A percentile compares a stretch with the other conserved stretches of the same genome.
These are phyloP conservation scores for Pseudogymnoascus sp. DNA, from an alignment of 2,329 filamentous ascomycete genomes.

Conservation along the genomic window DNA sequence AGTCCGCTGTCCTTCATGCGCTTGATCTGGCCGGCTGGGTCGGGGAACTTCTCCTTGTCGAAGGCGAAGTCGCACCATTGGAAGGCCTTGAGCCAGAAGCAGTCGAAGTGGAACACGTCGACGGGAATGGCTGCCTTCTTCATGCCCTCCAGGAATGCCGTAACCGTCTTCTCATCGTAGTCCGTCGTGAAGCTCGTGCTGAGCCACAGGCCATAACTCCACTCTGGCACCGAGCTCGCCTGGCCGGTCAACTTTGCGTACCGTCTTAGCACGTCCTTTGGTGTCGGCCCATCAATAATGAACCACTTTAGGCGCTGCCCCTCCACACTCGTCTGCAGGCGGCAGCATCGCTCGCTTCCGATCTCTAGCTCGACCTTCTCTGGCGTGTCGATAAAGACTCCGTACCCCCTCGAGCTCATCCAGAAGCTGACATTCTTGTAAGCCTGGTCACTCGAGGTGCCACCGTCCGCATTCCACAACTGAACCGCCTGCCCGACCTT, in stretches of 20 bases:
- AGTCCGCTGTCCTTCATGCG: constrained; percentile 46
- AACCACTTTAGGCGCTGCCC: constrained; percentile 68
- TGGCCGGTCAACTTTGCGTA: constrained; percentile 64
- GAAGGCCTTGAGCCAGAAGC: constrained; percentile 58
- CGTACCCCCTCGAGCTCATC: constrained; percentile 67
- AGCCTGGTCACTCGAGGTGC: constrained; percentile 62
- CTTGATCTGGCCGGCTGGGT: constrained; percentile 48
- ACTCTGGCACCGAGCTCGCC: constrained; percentile 58
- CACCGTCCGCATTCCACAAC: constrained; percentile 59
- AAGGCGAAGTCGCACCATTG: constrained; percentile 61
- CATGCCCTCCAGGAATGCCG: constrained; percentile 53
- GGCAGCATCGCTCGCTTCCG: constrained; percentile 64
- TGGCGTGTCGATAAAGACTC: constrained; percentile 66
- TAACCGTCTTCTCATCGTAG: constrained; percentile 54
- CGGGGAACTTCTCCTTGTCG: constrained; percentile 50
- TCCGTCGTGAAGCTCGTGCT: constrained; percentile 62
- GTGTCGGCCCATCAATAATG: constrained; percentile 63
- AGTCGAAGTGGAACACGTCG: constrained; percentile 57
- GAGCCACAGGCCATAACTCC: constrained; percentile 72
- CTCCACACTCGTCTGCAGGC: constrained; percentile 63
- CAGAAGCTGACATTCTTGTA: constrained; percentile 69
- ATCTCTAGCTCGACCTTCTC: constrained; percentile 66
- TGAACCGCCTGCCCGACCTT: constrained; percentile 66
- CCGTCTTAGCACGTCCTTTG: constrained; percentile 62
- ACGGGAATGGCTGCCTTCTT: constrained; percentile 49